Base-by-base conservation (phyloP, 495 filamentous ascomycete genomes). In the Podospora sp. region DNA sequence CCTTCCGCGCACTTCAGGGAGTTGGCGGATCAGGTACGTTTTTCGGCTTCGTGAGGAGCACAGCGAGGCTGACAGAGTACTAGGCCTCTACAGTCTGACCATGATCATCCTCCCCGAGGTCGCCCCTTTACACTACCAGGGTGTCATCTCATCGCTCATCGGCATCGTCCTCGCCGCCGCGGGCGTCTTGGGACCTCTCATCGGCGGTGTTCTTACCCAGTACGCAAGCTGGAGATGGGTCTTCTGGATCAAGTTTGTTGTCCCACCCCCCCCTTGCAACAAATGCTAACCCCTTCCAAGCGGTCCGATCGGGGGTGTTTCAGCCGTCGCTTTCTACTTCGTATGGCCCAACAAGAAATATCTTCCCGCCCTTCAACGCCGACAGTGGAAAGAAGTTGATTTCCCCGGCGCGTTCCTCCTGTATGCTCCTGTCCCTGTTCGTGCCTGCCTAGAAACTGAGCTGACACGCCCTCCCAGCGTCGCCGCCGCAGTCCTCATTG, bases 161-260 rank as follows among this genome's bases (percentile, higher is more conserved):
- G 76, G 76, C 12, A 25, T 73, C 0, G 71, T 75, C 14, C 29
- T 80, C 24, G 76, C 76, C n/a, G 21, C 69, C 16, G 58, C 76
- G 4, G 77, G 77, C 20, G 75, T 79, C 9, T 55, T 86, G 16
- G 90, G 90, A 0, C 90, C 89, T 6, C 74, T 92, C 0, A 73
- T 91, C 6, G 89, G 89, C 7, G 90, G 90, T 22, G 73, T 84
- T 0, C 83, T 92, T 66, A 85, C 89, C 0, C 70, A 90, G 53
- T 80, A 83, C 25, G 74, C 86, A 0, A 81, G 79, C 21, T 91
- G 89, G 90, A 72, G 89, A 58, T 92, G 90, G 89, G 81, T 81
- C 0, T 91, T 89, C 73, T 91, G 86, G 86, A 85, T 91, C 76
- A 91, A 91, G 77, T 79, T 16, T 50, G 74, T 72, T 25, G 29